Evolutionary conservation across 345 rosid species (phyloP), one percentile per base, ranked within the genome.

Genomic region (Chamaenerion angustifolium): DNA sequence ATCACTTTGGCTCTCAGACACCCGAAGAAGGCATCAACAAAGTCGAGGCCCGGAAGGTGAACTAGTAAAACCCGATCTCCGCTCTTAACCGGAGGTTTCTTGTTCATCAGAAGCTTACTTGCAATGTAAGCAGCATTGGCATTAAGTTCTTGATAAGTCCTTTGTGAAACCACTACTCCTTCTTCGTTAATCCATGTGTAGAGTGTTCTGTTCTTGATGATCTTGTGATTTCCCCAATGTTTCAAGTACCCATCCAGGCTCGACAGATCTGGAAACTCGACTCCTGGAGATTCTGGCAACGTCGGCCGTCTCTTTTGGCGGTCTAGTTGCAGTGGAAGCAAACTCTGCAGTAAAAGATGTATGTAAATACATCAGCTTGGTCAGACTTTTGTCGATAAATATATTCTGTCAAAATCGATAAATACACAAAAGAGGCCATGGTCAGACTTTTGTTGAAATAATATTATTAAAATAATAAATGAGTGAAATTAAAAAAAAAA

Each of bases 121-220:
- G 89, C 72, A 35, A 81, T 76, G 61, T 66, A 64, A 49, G 69
- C 70, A 49, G 84, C 78, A 58, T 74, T 78, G 41, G 61, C 57
- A 43, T 76, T 47, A 48, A 81, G 78, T 49, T 73, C 73, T 41
- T 37, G 63, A 27, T 69, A 81, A 40, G 78, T 78, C 56, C 82
- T 76, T 59, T 54, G 64, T 54, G 67, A 31, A 9, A 58, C 64
- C 10, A 37, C 70, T 45, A 53, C 54, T 11, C 76, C 80, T 57
- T 69, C 75, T 47, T 81, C 89, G 17, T 76, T 71, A 25, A 78
- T 71, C 89, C 89, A 81, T 1, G 82, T 69, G 48, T 76, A 78
- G 17, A 78, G 71, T 16, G 52, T 65, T 50, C 71, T 71, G 50
- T 49, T 62, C 56, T 41, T 52, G 17, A 70, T 76, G 51, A 47